Evolutionary conservation across 2,329 filamentous ascomycete genomes (phyloP), one percentile per base, ranked within the genome.

Genomic region (Xylariaceae sp.): DNA sequence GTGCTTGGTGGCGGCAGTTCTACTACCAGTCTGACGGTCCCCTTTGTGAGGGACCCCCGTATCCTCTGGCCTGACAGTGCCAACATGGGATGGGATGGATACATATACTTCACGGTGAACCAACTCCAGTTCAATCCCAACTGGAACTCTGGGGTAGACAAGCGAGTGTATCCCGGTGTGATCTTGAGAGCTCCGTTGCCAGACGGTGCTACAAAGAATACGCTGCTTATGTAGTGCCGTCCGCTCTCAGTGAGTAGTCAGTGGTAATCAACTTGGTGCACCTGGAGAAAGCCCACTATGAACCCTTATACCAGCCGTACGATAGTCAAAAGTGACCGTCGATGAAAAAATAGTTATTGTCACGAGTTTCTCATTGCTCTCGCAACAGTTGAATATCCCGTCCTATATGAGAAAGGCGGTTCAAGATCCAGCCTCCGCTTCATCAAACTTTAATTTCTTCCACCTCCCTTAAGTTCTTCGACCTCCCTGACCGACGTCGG

Each of bases 21-120:
- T 5, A 57, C 53, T 3, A 59, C 61, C 18, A 54, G 59, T 1
- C 48, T 63, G 49, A 61, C 61, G 2, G 47, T 59, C 4, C 55
- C 55, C 0, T 69, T 64, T 40, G 53, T 68, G 2, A 47, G 63
- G 15, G 67, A 70, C 39, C 64, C 64, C 9, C 52, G 66, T 16
- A 67, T 68, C 13, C 43, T 70, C 9, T 70, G 63, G 67, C 61
- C 62, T 0, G 65, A 70, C 46, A 63, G 62, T 30, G 61, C 61
- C 12, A 64, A 61, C 32, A 52, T 66, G 12, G 65, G 59, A 0
- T 61, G 55, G 21, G 66, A 70, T 51, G 66, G 61, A 9, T 32
- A 32, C 15, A 49, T 72, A 11, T 71, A 73, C 43, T 50, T 70
- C 40, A 70, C 68, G 37, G 66, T 70, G 45, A 70, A 73, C 45